Conservation (phyloP, 768 basidiomycete genomes). For the Lyophyllum shimeji region DNA sequence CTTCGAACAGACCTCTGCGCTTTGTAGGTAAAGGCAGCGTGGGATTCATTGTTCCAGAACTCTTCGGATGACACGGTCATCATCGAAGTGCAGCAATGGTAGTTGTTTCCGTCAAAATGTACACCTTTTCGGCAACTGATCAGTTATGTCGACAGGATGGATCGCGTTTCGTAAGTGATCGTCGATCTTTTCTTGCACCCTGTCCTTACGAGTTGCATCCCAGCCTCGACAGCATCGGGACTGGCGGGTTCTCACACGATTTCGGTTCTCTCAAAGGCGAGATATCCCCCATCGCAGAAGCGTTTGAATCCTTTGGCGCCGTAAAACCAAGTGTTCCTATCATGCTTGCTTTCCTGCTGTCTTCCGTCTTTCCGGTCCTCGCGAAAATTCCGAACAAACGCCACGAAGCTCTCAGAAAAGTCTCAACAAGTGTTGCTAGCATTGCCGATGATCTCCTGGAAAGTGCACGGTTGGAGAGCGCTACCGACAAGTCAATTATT, state of each 20-base stretch:
- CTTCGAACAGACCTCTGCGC: neutral
- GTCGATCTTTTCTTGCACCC: neutral
- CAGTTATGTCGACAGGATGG: constrained; percentile 30
- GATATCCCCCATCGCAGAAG: constrained; percentile 27
- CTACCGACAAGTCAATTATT: constrained; percentile 23
- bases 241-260: constrained; percentile 50
- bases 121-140: neutral
- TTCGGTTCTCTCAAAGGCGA: constrained; percentile 46
- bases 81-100: neutral
- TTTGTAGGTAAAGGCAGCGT: neutral
- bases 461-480: constrained; percentile 21
- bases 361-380: constrained; percentile 27
- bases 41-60: neutral
- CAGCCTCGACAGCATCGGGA: constrained; percentile 49
- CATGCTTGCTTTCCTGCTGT: constrained; percentile 19
- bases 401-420: constrained; percentile 17
- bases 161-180: constrained; percentile 36
- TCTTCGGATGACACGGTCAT: neutral
- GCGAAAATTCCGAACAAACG: constrained; percentile 26
- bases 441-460: constrained; percentile 31
- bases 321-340: constrained; percentile 14
- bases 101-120: neutral
- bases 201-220: neutral
- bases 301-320: constrained; percentile 29
- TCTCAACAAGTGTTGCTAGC: constrained; percentile 21